A percentile compares a stretch with the other conserved stretches of the same genome.
phyloP scores from a whole-genome alignment of 2,329 filamentous ascomycete species.

The Emericellopsis cladophorae region DNA sequence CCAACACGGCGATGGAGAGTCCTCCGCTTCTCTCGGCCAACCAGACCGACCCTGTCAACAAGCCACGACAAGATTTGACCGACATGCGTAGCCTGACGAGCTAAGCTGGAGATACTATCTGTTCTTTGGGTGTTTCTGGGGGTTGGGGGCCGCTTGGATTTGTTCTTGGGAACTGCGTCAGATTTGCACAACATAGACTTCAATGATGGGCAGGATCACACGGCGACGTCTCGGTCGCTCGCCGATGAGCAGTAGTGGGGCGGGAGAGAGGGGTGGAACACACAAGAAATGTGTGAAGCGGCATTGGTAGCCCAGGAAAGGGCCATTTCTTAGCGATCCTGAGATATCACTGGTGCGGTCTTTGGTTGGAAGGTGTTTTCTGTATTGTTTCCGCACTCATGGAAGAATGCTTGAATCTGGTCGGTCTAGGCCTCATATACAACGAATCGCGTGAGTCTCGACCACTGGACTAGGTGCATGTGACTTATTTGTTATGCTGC shows the following conservation, averaged over 20 bases:
- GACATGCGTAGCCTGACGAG: slow-evolving; percentile 24
- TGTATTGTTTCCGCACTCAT: neutral
- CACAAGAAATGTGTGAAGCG: neutral
- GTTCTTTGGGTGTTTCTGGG: neutral
- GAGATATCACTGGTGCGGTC: neutral
- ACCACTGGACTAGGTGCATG: too few species aligned
- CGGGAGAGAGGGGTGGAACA: neutral
- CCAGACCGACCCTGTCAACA: slow-evolving; percentile 31
- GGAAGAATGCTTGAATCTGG: neutral
- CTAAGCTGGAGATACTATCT: slow-evolving; percentile 9
- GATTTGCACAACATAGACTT: neutral
- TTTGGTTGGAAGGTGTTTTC: neutral
- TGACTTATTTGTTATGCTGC: too few species aligned
- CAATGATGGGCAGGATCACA: neutral
- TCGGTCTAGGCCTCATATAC: neutral
- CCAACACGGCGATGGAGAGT: slow-evolving; percentile 42
- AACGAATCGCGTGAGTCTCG: neutral
- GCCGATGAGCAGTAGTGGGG: too few species aligned
- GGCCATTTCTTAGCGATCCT: neutral
- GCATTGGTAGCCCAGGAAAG: neutral
- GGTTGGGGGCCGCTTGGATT: too few species aligned
- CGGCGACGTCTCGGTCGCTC: too few species aligned
- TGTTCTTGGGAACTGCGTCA: neutral
- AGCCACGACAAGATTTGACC: slow-evolving; percentile 31
- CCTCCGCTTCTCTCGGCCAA: slow-evolving; percentile 37